These are phyloP conservation scores for Rhizopogon sp. DNA, from an alignment of 768 basidiomycete genomes.

Conservation along the genomic window DNA sequence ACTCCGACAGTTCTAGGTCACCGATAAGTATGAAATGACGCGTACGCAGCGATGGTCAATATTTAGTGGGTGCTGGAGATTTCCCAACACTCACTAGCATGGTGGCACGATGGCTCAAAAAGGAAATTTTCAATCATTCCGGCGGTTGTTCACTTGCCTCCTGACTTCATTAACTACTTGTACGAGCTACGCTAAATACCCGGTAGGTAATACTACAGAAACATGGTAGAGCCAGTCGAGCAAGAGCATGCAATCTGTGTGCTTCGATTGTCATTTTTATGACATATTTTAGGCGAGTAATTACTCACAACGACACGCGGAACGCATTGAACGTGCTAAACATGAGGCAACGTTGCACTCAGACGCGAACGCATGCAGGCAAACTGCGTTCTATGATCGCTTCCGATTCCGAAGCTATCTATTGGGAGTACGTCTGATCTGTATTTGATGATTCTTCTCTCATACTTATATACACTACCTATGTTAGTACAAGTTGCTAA, in stretches of 20 bases:
- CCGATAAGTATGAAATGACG: too few species aligned
- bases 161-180: too few species aligned
- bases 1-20: background rate
- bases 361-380: slow-evolving; percentile 12
- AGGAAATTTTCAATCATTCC: too few species aligned
- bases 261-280: too few species aligned
- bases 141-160: too few species aligned
- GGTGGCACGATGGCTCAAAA: too few species aligned
- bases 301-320: slow-evolving; percentile 26
- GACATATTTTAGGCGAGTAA: slow-evolving; percentile 12
- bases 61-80: too few species aligned
- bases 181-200: too few species aligned
- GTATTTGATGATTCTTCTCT: slow-evolving; percentile 18
- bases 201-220: too few species aligned
- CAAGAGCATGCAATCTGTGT: too few species aligned
- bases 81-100: too few species aligned
- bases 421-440: slow-evolving; percentile 14
- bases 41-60: background rate
- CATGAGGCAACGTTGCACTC: slow-evolving; percentile 23
- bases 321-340: slow-evolving; percentile 20
- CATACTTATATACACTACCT: slow-evolving; percentile 22
- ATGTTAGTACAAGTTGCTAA: slow-evolving; percentile 8
- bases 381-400: slow-evolving; percentile 14
- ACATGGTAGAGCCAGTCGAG: too few species aligned
- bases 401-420: slow-evolving; percentile 19